A percentile compares a stretch with the other conserved stretches of the same genome.
These are phyloP conservation scores for Binderoboletus segoi DNA, from an alignment of 1,284 basidiomycete genomes.

Conservation along the genomic window DNA sequence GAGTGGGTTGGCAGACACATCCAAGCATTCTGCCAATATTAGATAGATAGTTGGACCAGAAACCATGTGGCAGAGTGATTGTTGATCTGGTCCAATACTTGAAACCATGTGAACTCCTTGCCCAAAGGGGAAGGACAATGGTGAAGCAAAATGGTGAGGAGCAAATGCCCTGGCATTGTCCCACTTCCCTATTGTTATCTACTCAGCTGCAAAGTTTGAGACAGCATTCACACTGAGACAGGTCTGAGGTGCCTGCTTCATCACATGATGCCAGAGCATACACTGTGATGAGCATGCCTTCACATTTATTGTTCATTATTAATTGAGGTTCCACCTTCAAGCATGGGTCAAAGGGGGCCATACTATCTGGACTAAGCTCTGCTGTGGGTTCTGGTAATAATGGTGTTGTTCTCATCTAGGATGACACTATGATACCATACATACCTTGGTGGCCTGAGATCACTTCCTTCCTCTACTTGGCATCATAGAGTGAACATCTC, in stretches of 20 bases:
- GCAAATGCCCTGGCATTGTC: not conserved
- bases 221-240: too few relatives aligned
- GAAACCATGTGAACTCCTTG: too few relatives aligned
- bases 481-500: not conserved
- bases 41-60: too few relatives aligned
- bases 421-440: slow-evolving; percentile 9
- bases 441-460: not conserved
- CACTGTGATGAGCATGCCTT: not conserved
- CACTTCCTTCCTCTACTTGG: not conserved
- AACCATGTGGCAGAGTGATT: too few relatives aligned
- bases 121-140: not conserved
- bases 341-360: too few relatives aligned
- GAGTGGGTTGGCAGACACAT: not conserved
- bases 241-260: not conserved
- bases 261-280: not conserved
- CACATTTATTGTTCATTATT: too few relatives aligned
- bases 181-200: not conserved
- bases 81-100: not conserved
- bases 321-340: too few relatives aligned
- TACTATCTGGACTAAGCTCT: too few relatives aligned
- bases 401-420: slow-evolving; percentile 20
- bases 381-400: slow-evolving; percentile 21
- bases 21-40: not conserved
- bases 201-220: not conserved
- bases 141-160: not conserved